A percentile compares a stretch with the other conserved stretches of the same genome.
phyloP scores from a whole-genome alignment of 2,329 filamentous ascomycete genomes.

The Teratosphaeria pseudoeucalypti region DNA sequence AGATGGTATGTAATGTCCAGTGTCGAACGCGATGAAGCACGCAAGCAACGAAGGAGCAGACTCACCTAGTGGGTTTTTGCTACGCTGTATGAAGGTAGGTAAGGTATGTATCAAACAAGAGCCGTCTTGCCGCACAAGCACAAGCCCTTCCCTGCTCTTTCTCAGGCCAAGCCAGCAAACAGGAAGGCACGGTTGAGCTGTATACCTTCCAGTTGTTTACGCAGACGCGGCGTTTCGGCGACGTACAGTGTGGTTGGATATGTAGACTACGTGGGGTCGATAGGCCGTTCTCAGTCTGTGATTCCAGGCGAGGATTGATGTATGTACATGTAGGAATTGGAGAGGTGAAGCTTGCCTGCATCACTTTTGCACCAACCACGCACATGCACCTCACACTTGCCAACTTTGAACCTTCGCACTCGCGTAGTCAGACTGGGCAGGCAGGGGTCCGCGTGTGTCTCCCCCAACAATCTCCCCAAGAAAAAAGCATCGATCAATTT shows the following conservation, averaged over 20 bases:
- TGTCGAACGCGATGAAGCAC: neutral
- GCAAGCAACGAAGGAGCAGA: neutral
- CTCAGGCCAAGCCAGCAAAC: neutral
- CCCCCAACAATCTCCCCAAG: neutral
- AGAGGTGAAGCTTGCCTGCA: neutral
- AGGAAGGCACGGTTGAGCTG: neutral
- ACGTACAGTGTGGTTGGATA: too few relatives aligned
- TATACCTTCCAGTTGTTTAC: neutral
- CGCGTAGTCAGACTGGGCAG: neutral
- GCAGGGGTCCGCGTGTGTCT: neutral
- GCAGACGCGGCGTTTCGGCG: neutral
- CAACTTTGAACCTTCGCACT: neutral
- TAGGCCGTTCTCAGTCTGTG: neutral
- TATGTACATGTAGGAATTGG: neutral
- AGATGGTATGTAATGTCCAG: neutral
- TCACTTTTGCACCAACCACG: neutral
- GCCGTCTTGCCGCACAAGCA: neutral
- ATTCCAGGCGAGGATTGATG: neutral
- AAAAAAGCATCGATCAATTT: neutral
- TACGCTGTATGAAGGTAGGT: too few relatives aligned
- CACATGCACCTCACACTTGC: neutral
- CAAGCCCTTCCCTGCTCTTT: neutral
- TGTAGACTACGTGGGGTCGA: neutral
- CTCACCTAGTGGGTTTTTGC: neutral
- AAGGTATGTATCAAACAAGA: neutral